Evolutionary conservation across 495 filamentous ascomycete species (phyloP).

Genomic region (Neurospora sp.): DNA sequence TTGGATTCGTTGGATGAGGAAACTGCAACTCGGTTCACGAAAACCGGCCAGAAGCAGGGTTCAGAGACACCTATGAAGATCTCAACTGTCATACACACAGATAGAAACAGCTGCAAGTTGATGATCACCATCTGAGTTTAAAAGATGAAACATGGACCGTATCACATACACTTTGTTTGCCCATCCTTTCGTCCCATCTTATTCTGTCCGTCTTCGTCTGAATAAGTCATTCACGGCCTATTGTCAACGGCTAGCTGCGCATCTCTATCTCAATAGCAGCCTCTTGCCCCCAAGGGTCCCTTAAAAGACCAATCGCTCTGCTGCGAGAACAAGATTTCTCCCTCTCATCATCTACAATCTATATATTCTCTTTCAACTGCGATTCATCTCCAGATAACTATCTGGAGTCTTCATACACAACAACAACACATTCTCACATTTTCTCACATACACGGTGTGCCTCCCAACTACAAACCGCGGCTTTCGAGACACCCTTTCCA

Average conservation of each 20-base stretch:
- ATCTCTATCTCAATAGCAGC: neutral
- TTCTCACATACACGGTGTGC: neutral
- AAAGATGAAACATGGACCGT: neutral
- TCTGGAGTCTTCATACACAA: neutral
- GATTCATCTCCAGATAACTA: neutral
- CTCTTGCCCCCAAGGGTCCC: neutral
- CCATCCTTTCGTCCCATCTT: neutral
- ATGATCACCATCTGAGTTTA: neutral
- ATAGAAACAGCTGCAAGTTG: neutral
- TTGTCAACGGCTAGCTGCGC: neutral
- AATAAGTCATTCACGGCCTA: neutral
- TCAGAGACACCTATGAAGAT: neutral
- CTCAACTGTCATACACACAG: neutral
- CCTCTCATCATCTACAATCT: neutral
- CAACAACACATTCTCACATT: neutral
- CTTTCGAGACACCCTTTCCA: neutral
- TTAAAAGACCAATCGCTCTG: neutral
- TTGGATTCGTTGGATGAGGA: neutral
- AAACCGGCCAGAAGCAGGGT: neutral
- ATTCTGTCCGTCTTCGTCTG: neutral
- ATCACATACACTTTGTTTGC: neutral
- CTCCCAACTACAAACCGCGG: neutral
- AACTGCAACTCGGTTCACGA: neutral
- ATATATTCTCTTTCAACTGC: neutral
- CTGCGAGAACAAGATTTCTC: neutral